phyloP scores from a whole-genome alignment of 495 filamentous ascomycete species.

The Daldinia grandis region DNA sequence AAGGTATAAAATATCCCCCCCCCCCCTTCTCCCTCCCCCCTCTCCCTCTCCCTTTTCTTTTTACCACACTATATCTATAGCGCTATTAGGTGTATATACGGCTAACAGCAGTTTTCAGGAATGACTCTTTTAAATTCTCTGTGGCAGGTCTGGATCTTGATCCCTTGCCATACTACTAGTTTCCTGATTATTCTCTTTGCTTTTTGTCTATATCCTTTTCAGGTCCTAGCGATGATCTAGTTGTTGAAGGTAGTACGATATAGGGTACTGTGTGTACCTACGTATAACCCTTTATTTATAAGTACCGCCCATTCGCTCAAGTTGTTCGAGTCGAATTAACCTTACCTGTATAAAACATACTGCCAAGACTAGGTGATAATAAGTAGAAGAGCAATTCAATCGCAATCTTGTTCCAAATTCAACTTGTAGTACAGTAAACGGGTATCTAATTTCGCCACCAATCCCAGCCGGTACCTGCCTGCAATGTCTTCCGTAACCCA shows the following conservation, averaged over 20 bases:
- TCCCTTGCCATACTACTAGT: slow-evolving; percentile 68
- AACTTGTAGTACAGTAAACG: slow-evolving; percentile 34
- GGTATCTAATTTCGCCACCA: slow-evolving; percentile 40
- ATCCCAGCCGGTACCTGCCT: slow-evolving; percentile 10
- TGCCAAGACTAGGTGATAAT: background rate
- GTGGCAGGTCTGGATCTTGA: slow-evolving; percentile 77
- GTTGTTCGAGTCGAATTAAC: no score
- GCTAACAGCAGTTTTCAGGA: slow-evolving; percentile 51
- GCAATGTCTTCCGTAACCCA: background rate
- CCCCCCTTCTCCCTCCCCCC: background rate
- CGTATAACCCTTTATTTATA: no score
- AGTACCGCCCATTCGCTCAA: no score
- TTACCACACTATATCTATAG: background rate
- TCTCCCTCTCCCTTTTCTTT: background rate
- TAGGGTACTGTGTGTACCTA: background rate
- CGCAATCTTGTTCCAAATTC: slow-evolving; percentile 33
- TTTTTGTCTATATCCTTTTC: background rate
- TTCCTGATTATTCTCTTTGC: background rate
- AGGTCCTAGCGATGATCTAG: background rate
- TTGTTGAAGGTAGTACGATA: background rate
- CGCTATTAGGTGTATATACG: background rate
- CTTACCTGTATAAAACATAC: no score
- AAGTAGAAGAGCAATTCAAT: background rate
- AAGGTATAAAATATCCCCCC: slow-evolving; percentile 47
- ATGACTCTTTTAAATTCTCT: slow-evolving; percentile 80